Evolutionary conservation across 768 basidiomycete species (phyloP), one percentile per base, ranked within the genome.

Genomic region (Piloderma croceum): DNA sequence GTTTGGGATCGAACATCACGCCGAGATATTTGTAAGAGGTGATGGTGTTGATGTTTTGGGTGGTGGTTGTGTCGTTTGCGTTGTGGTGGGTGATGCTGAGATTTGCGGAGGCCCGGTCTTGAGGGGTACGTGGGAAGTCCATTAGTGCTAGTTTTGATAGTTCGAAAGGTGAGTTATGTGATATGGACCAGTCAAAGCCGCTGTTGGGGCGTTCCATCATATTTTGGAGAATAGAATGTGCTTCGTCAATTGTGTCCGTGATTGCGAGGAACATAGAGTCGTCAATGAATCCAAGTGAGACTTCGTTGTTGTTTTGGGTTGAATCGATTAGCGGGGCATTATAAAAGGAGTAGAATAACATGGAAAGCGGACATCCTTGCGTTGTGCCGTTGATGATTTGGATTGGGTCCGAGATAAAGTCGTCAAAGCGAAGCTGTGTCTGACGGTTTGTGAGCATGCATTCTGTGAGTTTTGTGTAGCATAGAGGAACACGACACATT

Each of bases 301-400:
- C 18, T 37, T 44, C 34, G 13, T 34, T 11, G 17, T 43, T 42
- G 11, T 27, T 23, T 12, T 50, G 24, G 3, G 39, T 20, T 0
- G 52, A 48, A 2, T 51, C 36, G 0, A 59, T 43, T 0, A 62
- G 42, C 34, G 50, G 43, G 0, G 61, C 7, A 37, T 65, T 67
- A 47, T 60, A 65, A 12, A 64, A 53, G 6, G 57, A 46, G 36
- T 61, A 64, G 0, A 59, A 37, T 1, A 63, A 42, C 32, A 57
- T 56, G 0, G 61, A 61, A 2, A 56, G 38, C 0, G 61, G 63
- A 43, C 60, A 55, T 0, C 67, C 66, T 43, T 67, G 62, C 2
- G 58, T 57, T 0, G 64, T 57, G 0, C 65, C 57, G 11, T 56
- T 57, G 3, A 20, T 24, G 0, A 61, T 50, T 2, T 27, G 36